These are phyloP conservation scores for Pseudogymnoascus sp. DNA, from an alignment of 2,329 filamentous ascomycete genomes.

Conservation along the genomic window DNA sequence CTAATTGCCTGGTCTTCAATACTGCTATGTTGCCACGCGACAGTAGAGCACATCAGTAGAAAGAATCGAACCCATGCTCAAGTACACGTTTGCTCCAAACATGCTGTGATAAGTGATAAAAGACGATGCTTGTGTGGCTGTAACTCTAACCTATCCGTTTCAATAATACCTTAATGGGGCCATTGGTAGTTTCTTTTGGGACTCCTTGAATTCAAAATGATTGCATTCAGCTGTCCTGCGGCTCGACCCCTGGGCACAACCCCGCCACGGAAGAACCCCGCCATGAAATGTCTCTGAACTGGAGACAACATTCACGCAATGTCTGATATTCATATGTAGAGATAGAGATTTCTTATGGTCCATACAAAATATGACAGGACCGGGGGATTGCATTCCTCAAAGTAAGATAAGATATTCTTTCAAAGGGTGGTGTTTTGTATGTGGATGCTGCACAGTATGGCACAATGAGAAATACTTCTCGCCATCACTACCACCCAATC, in stretches of 20 bases:
- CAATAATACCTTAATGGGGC: background rate
- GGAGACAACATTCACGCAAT: background rate
- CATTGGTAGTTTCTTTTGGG: background rate
- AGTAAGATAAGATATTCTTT: background rate
- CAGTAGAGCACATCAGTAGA: conserved; percentile 28
- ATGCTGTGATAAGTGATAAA: background rate
- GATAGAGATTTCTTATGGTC: background rate
- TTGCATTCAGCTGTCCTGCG: background rate
- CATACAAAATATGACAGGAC: background rate
- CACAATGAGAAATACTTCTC: background rate
- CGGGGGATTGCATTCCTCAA: background rate
- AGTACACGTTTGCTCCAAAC: background rate
- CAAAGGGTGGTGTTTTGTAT: background rate
- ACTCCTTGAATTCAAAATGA: background rate
- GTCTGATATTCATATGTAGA: background rate
- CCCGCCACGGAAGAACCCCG: background rate
- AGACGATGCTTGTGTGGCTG: background rate
- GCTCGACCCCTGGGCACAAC: background rate
- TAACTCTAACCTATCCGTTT: too few relatives aligned
- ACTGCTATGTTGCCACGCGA: conserved; percentile 47
- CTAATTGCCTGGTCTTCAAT: conserved; percentile 58
- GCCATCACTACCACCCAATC: conserved; percentile 24
- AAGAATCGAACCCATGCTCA: conserved; percentile 17
- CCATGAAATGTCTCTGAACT: background rate
- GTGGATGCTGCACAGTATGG: background rate